Conservation (phyloP, 257 asterid species). For the Cinchona pubescens region DNA sequence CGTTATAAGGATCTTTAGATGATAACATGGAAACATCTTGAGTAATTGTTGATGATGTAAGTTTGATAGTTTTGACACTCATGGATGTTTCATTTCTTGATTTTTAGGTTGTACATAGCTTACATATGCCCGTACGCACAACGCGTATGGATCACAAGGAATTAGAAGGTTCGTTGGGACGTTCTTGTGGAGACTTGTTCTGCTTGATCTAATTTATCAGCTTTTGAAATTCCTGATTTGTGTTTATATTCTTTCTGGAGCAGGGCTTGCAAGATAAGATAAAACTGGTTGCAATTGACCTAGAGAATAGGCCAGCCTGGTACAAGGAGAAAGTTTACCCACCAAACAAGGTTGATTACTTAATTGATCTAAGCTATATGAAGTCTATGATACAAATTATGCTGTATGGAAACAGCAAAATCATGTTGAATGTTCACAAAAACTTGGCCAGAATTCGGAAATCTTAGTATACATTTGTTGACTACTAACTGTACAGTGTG, state of each 20-base stretch:
- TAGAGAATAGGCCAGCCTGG: constrained; percentile 81
- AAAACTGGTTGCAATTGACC: constrained; percentile 70
- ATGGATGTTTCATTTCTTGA: constrained; percentile 21
- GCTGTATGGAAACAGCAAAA: neutral
- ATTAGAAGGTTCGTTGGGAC: constrained; percentile 56
- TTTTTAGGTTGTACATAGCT: constrained; percentile 74
- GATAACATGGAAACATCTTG: neutral
- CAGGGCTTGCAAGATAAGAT: constrained; percentile 78
- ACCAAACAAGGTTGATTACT: constrained; percentile 61
- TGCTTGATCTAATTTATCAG: neutral
- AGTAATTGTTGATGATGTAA: neutral
- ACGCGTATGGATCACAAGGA: constrained; percentile 78
- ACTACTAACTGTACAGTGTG: neutral
- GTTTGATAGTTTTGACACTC: neutral
- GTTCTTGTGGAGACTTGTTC: neutral
- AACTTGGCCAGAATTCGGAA: neutral
- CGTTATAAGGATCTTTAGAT: neutral
- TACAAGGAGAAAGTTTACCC: constrained; percentile 88
- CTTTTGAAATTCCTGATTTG: neutral
- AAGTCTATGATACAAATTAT: neutral
- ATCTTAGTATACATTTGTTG: neutral
- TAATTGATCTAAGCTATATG: too few species aligned
- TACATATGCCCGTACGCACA: constrained; percentile 84
- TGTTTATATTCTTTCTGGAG: constrained; percentile 17
- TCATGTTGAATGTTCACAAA: neutral